A percentile compares a stretch with the other conserved stretches of the same genome.
Evolutionary conservation across 176 grass and related monocot genomes (phyloP).

Genomic region (Musa troglodytarum): DNA sequence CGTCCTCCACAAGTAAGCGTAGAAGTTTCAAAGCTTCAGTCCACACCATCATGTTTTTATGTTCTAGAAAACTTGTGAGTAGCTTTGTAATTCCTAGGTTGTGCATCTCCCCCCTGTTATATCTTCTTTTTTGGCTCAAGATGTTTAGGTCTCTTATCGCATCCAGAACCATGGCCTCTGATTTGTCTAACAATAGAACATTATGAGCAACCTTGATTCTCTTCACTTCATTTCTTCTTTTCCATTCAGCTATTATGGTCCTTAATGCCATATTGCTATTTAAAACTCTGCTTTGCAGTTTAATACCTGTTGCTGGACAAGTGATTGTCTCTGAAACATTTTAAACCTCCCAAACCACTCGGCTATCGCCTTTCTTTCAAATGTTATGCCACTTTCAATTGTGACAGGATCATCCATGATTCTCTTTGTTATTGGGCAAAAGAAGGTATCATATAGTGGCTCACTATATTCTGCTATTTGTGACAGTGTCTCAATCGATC

Average conservation of each 20-base stretch:
- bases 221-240: conserved; percentile 54
- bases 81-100: conserved; percentile 1
- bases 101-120: conserved; percentile 4
- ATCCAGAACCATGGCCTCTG: conserved; percentile 34
- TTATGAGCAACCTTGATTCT: conserved; percentile 49
- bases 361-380: conserved; percentile 64
- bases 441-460: conserved; percentile 81
- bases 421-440: conserved; percentile 79
- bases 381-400: conserved; percentile 72
- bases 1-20: conserved; percentile 1
- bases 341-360: conserved; percentile 51
- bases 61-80: neutral
- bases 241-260: conserved; percentile 73
- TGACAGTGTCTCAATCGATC: conserved; percentile 26
- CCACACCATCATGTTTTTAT: neutral
- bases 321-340: conserved; percentile 38
- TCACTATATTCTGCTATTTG: conserved; percentile 62
- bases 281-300: conserved; percentile 47
- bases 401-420: conserved; percentile 84
- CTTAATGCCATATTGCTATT: conserved; percentile 57
- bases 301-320: conserved; percentile 65
- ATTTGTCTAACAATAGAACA: conserved; percentile 39
- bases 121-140: neutral
- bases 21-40: conserved; percentile 1
- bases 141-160: conserved; percentile 2